phyloP scores from a whole-genome alignment of 768 basidiomycete species.

The Pleurotus eryngii region DNA sequence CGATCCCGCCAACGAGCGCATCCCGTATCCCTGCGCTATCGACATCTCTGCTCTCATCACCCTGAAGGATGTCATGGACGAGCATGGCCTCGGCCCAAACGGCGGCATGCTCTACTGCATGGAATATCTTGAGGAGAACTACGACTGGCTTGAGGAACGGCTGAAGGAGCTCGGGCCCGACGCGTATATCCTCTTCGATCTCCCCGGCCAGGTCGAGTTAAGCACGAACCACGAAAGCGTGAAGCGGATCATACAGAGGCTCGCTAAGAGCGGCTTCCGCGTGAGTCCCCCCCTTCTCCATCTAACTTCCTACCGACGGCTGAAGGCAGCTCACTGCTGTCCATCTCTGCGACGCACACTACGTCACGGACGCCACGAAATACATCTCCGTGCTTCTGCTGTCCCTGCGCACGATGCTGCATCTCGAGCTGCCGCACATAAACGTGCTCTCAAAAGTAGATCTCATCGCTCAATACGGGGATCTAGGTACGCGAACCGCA shows the following conservation, averaged over 20 bases:
- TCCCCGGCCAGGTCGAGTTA: conserved; percentile 96
- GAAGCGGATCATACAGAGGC: conserved; percentile 69
- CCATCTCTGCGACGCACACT: conserved; percentile 95
- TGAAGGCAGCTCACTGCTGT: conserved; percentile 78
- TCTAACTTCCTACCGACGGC: neutral
- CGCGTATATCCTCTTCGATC: conserved; percentile 89
- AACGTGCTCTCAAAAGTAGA: conserved; percentile 97
- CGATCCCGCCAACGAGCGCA: conserved; percentile 88
- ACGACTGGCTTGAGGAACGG: conserved; percentile 79
- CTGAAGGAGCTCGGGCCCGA: conserved; percentile 65
- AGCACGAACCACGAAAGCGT: conserved; percentile 94
- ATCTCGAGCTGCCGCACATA: conserved; percentile 95
- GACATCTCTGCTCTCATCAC: conserved; percentile 85
- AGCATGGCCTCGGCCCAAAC: conserved; percentile 86
- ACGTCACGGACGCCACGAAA: conserved; percentile 94
- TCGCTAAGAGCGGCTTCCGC: conserved; percentile 76
- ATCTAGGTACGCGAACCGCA: conserved; percentile 60
- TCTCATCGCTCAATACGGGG: conserved; percentile 85
- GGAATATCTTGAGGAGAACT: conserved; percentile 95
- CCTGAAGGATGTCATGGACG: conserved; percentile 82
- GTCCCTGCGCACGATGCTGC: conserved; percentile 95
- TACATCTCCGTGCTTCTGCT: conserved; percentile 91
- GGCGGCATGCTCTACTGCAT: conserved; percentile 96
- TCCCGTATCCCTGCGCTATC: conserved; percentile 90
- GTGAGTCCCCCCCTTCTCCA: too few relatives aligned